phyloP scores from a whole-genome alignment of 1,284 basidiomycete genomes.

The Vanrija pseudolonga region DNA sequence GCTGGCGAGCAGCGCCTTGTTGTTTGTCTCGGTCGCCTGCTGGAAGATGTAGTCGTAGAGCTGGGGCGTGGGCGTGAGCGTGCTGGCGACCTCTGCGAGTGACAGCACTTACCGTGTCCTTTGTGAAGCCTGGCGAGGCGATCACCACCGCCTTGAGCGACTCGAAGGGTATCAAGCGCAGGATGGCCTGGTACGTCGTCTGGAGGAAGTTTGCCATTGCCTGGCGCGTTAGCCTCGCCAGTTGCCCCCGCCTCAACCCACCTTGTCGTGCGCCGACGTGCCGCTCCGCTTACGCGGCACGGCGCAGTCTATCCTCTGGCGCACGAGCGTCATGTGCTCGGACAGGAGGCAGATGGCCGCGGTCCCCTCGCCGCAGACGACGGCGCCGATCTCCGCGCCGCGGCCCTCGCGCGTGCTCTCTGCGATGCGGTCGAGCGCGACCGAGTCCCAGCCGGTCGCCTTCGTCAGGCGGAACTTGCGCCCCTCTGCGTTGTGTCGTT shows the following conservation, averaged over 20 bases:
- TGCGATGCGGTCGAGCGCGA: slow-evolving; percentile 74
- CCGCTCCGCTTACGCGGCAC: slow-evolving; percentile 88
- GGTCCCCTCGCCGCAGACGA: slow-evolving; percentile 91
- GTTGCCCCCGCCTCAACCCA: slow-evolving; percentile 18
- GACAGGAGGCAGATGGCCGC: slow-evolving; percentile 93
- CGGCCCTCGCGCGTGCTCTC: slow-evolving; percentile 87
- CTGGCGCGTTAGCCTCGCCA: slow-evolving; percentile 22
- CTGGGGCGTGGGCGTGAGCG: slow-evolving; percentile 19
- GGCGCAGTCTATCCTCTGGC: slow-evolving; percentile 83
- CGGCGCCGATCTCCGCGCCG: slow-evolving; percentile 92
- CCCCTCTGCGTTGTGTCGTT: background rate
- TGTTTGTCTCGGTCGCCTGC: slow-evolving; percentile 74
- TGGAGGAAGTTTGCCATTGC: slow-evolving; percentile 76
- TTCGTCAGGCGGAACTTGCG: slow-evolving; percentile 76
- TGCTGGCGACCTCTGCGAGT: background rate
- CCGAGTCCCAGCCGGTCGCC: slow-evolving; percentile 78
- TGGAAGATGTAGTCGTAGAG: slow-evolving; percentile 73
- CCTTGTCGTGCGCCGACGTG: slow-evolving; percentile 78
- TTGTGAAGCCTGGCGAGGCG: slow-evolving; percentile 93
- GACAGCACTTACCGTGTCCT: slow-evolving; percentile 66
- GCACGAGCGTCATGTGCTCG: slow-evolving; percentile 92
- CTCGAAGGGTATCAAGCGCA: slow-evolving; percentile 82
- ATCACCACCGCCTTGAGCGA: slow-evolving; percentile 85
- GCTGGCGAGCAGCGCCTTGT: slow-evolving; percentile 74
- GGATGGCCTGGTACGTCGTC: slow-evolving; percentile 80